These are phyloP conservation scores for Chloranthus sessilifolius DNA, from an alignment of 164 flowering plant species.

Conservation along the genomic window DNA sequence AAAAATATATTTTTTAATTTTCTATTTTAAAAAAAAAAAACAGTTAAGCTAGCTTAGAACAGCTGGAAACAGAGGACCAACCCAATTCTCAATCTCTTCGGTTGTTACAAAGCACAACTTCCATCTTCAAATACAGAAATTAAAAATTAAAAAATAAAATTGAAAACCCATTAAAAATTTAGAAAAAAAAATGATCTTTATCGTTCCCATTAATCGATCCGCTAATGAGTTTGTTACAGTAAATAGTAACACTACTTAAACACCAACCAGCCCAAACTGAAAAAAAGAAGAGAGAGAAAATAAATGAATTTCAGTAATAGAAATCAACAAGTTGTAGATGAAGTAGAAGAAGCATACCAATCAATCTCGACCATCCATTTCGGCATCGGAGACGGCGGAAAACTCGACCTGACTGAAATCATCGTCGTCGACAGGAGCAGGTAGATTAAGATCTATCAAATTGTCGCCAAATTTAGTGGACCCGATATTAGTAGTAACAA, in stretches of 20 bases:
- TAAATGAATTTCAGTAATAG: slow-evolving; percentile 19
- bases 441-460: slow-evolving; percentile 79
- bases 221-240: slow-evolving; percentile 18
- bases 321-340: too few relatives aligned
- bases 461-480: slow-evolving; percentile 24
- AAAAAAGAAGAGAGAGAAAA: slow-evolving; percentile 2
- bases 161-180: neutral
- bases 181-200: neutral
- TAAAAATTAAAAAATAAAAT: neutral
- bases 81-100: too few relatives aligned
- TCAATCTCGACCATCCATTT: slow-evolving; percentile 23
- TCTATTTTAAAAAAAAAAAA: too few relatives aligned
- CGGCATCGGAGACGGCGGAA: slow-evolving; percentile 47
- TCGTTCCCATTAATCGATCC: slow-evolving; percentile 9
- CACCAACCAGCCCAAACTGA: neutral
- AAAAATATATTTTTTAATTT: neutral
- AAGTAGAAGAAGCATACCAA: slow-evolving; percentile 2
- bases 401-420: slow-evolving; percentile 48
- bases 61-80: slow-evolving; percentile 15
- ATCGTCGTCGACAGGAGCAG: slow-evolving; percentile 69
- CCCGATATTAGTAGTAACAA: too few relatives aligned
- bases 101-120: neutral
- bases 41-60: slow-evolving; percentile 16
- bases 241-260: slow-evolving; percentile 7
- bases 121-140: neutral